Percentiles rank a stretch among this genome's conserved stretches.
These are phyloP conservation scores for Astragalus membranaceus DNA, from an alignment of 306 rosid genomes.

Conservation along the genomic window DNA sequence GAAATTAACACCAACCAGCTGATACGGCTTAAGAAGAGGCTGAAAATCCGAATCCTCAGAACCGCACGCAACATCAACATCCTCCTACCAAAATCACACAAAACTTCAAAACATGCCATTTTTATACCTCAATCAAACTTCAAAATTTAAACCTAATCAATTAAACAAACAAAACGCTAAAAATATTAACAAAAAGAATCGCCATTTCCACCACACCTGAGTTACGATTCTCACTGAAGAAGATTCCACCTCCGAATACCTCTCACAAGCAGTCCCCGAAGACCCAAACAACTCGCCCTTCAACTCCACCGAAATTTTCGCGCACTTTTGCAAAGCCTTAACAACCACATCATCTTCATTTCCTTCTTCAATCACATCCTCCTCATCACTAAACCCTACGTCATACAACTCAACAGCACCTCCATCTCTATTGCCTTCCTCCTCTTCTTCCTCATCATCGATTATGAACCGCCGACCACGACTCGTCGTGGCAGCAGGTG, in stretches of 20 bases:
- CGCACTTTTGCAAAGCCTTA: slow-evolving; percentile 84
- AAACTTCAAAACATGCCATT: not conserved
- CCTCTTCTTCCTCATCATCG: slow-evolving; percentile 59
- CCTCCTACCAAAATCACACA: slow-evolving; percentile 49
- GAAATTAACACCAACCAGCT: slow-evolving; percentile 93
- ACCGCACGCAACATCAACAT: slow-evolving; percentile 73
- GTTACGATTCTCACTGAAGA: slow-evolving; percentile 77
- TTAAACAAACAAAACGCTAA: not conserved
- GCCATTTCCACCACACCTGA: slow-evolving; percentile 43
- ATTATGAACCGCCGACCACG: slow-evolving; percentile 73
- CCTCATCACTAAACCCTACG: slow-evolving; percentile 43
- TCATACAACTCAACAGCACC: slow-evolving; percentile 34
- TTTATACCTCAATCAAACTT: not conserved
- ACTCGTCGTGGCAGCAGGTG: not conserved
- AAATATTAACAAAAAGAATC: not conserved
- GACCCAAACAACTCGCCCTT: slow-evolving; percentile 68
- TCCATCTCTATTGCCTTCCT: slow-evolving; percentile 23
- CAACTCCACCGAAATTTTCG: slow-evolving; percentile 77
- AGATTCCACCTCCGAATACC: slow-evolving; percentile 79
- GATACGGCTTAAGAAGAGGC: slow-evolving; percentile 88
- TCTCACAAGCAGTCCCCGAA: slow-evolving; percentile 48
- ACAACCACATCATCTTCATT: slow-evolving; percentile 64
- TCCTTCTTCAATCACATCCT: slow-evolving; percentile 21
- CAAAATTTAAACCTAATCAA: not conserved
- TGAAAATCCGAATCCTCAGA: slow-evolving; percentile 75